Conservation (phyloP, 176 grass and related monocot genomes). For the Zizania latifolia region DNA sequence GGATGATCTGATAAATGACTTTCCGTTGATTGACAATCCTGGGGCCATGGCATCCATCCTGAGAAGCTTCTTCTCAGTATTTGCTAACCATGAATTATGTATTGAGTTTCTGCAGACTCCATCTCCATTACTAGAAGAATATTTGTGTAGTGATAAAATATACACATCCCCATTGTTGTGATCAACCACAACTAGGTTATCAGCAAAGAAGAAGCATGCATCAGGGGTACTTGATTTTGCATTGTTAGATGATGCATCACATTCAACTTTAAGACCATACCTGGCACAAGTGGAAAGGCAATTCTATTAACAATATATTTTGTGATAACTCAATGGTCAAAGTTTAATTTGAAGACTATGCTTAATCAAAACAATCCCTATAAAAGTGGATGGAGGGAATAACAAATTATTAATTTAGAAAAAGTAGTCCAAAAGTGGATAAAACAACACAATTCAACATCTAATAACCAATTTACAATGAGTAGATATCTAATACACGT, state of each 20-base stretch:
- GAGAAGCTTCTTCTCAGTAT: constrained; percentile 76
- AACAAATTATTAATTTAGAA: background rate
- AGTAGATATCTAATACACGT: background rate
- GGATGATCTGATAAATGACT: constrained; percentile 26
- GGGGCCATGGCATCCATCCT: constrained; percentile 38
- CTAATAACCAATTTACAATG: background rate
- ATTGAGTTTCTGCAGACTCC: constrained; percentile 7
- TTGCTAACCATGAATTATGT: constrained; percentile 56
- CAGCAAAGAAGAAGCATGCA: constrained; percentile 91
- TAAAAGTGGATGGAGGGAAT: background rate
- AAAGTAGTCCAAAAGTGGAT: constrained; percentile 1
- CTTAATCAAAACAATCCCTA: background rate
- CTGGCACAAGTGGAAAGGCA: constrained; percentile 38
- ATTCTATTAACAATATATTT: background rate
- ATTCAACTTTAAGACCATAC: constrained; percentile 94
- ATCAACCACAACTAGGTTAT: constrained; percentile 74
- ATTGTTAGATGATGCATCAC: constrained; percentile 68
- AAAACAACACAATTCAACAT: background rate
- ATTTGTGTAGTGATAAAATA: constrained; percentile 54
- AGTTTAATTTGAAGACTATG: background rate
- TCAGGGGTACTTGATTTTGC: constrained; percentile 84
- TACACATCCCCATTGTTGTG: constrained; percentile 76
- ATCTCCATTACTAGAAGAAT: constrained; percentile 34
- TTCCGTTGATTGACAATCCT: constrained; percentile 28
- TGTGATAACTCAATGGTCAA: background rate